Evolutionary conservation across 768 basidiomycete species (phyloP).

Genomic region (Artomyces pyxidatus): DNA sequence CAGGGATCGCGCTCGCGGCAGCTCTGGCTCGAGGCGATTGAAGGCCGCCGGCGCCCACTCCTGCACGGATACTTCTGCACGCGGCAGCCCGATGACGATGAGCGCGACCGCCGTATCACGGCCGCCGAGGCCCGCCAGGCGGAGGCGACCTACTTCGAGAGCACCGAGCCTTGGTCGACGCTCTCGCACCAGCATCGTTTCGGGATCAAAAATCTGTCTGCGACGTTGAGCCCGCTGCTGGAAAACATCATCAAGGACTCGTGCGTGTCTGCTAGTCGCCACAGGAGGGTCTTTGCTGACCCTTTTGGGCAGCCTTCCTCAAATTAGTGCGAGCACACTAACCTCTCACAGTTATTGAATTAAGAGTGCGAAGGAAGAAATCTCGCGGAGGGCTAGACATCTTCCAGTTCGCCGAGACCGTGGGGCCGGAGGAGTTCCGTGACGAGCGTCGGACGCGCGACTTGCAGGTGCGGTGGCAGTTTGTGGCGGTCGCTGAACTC

Average conservation of each 20-base stretch:
- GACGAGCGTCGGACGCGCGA: conserved; percentile 47
- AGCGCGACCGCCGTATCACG: conserved; percentile 25
- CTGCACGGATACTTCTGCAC: conserved; percentile 37
- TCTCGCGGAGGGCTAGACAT: conserved; percentile 46
- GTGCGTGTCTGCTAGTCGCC: no score
- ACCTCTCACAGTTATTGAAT: conserved; percentile 65
- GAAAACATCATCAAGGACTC: conserved; percentile 26
- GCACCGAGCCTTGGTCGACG: conserved; percentile 29
- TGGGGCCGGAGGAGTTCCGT: conserved; percentile 63
- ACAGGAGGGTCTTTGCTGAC: no score
- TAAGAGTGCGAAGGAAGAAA: conserved; percentile 52
- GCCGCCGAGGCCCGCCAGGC: conserved; percentile 25
- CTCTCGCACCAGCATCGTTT: conserved; percentile 23
- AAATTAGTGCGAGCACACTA: no score
- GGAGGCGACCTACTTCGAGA: conserved; percentile 30
- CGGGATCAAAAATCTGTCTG: conserved; percentile 29
- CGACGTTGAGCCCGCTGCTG: conserved; percentile 28
- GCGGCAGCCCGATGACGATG: conserved; percentile 30
- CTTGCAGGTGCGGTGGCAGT: conserved; percentile 60
- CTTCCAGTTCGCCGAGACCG: conserved; percentile 76
- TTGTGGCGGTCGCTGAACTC: no score
- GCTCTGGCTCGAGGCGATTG: conserved; percentile 33
- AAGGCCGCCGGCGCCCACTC: conserved; percentile 30
- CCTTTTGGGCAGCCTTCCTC: no score
- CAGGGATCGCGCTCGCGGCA: conserved; percentile 24